Conservation (phyloP, 1,284 basidiomycete genomes). For the Violaceomyces palustris region DNA sequence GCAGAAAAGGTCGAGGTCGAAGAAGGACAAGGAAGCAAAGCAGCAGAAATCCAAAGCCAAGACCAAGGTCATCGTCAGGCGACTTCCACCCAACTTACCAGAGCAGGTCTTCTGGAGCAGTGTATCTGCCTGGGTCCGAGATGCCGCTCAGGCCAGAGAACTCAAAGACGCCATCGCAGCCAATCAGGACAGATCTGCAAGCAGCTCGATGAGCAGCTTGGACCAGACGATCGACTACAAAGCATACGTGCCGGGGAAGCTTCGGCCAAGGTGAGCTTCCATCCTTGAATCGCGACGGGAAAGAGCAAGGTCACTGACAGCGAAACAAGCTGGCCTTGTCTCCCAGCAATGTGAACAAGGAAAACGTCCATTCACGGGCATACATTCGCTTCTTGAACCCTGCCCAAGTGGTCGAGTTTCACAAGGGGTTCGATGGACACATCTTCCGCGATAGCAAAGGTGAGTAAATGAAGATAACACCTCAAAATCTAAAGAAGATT, state of each 20-base stretch:
- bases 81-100: slow-evolving; percentile 85
- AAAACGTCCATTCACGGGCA: slow-evolving; percentile 64
- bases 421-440: slow-evolving; percentile 83
- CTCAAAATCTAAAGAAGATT: too few species aligned
- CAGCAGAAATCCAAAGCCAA: too few species aligned
- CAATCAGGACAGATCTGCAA: slow-evolving; percentile 52
- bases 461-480: too few species aligned
- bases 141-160: slow-evolving; percentile 65
- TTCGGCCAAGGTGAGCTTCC: too few species aligned
- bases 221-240: slow-evolving; percentile 33
- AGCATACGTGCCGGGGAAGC: slow-evolving; percentile 33
- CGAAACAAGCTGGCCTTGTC: background rate
- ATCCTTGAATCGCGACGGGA: too few species aligned
- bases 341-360: slow-evolving; percentile 13
- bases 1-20: too few species aligned
- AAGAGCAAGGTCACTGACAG: too few species aligned
- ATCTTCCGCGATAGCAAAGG: slow-evolving; percentile 85
- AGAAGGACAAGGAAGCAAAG: too few species aligned
- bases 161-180: slow-evolving; percentile 59
- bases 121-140: slow-evolving; percentile 71
- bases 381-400: slow-evolving; percentile 82
- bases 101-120: slow-evolving; percentile 90
- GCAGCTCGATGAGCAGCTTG: slow-evolving; percentile 60
- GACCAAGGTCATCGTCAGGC: slow-evolving; percentile 80
- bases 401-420: slow-evolving; percentile 69